These are phyloP conservation scores for Saturnispora halmiae DNA, from an alignment of 805 yeast genomes.

Conservation along the genomic window DNA sequence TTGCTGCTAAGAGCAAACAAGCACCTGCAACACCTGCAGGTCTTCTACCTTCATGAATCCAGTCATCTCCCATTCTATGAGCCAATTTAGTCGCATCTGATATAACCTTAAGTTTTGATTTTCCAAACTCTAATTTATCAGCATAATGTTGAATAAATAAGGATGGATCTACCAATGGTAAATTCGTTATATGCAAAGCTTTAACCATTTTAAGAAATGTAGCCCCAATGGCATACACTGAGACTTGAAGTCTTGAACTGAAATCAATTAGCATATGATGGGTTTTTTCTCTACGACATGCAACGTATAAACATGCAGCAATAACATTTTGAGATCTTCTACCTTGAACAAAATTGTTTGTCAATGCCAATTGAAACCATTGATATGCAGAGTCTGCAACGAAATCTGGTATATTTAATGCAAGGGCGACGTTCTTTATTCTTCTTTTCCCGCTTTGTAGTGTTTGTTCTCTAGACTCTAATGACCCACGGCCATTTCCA, in stretches of 20 bases:
- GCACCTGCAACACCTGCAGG: slow-evolving; percentile 99
- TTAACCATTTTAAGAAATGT: slow-evolving; percentile 92
- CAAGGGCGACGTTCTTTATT: slow-evolving; percentile 70
- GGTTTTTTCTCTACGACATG: slow-evolving; percentile 85
- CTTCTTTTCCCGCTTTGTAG: slow-evolving; percentile 73
- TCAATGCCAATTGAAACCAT: slow-evolving; percentile 82
- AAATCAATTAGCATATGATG: slow-evolving; percentile 96
- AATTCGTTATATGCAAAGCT: slow-evolving; percentile 59
- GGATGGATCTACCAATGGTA: slow-evolving; percentile 92
- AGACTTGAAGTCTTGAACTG: slow-evolving; percentile 78
- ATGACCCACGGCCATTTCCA: slow-evolving; percentile 61
- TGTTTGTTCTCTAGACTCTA: slow-evolving; percentile 87
- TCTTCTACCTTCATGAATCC: slow-evolving; percentile 94
- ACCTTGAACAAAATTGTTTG: slow-evolving; percentile 93
- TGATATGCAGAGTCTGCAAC: slow-evolving; percentile 79
- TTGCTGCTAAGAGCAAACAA: slow-evolving; percentile 80
- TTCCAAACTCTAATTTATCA: slow-evolving; percentile 75
- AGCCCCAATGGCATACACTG: slow-evolving; percentile 92
- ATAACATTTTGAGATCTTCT: slow-evolving; percentile 90
- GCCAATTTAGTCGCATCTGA: slow-evolving; percentile 83
- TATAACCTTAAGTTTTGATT: slow-evolving; percentile 61
- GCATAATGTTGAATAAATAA: slow-evolving; percentile 91
- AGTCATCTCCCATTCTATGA: slow-evolving; percentile 84
- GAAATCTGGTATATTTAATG: slow-evolving; percentile 72
- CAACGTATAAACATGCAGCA: slow-evolving; percentile 89